Conservation (phyloP, 1,139 yeast genomes). For the Saccharomycopsis hybrid region DNA sequence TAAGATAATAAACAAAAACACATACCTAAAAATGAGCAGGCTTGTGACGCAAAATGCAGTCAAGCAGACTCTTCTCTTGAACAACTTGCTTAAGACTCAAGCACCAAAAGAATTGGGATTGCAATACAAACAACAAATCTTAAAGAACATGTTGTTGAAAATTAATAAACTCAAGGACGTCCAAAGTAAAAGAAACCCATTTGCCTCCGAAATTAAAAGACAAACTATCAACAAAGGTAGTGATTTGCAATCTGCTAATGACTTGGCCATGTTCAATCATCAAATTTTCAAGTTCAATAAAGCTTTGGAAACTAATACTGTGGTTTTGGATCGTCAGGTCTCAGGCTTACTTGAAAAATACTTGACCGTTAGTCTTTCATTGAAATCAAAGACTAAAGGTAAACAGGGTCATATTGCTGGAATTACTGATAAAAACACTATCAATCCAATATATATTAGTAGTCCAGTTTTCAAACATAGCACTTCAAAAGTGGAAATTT, state of each 20-base stretch:
- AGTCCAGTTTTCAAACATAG: slow-evolving; percentile 16
- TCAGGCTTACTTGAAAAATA: slow-evolving; percentile 12
- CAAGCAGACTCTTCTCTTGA: slow-evolving; percentile 12
- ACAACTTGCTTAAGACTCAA: slow-evolving; percentile 9
- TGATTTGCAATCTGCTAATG: slow-evolving; percentile 16
- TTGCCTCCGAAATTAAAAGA: slow-evolving; percentile 5
- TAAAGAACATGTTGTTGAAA: slow-evolving; percentile 15
- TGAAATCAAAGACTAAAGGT: neutral
- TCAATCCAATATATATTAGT: slow-evolving; percentile 15
- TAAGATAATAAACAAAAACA: no score
- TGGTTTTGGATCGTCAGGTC: slow-evolving; percentile 15
- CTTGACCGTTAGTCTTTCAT: slow-evolving; percentile 10
- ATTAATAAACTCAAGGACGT: slow-evolving; percentile 12
- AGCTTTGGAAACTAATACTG: slow-evolving; percentile 14
- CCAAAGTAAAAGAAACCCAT: slow-evolving; percentile 2
- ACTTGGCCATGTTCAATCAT: slow-evolving; percentile 15
- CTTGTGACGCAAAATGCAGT: no score
- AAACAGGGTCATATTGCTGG: neutral
- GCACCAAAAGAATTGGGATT: slow-evolving; percentile 3
- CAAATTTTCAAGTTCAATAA: slow-evolving; percentile 19
- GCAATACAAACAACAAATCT: slow-evolving; percentile 11
- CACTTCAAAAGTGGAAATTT: slow-evolving; percentile 13
- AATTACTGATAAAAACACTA: slow-evolving; percentile 6
- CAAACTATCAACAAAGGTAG: slow-evolving; percentile 16
- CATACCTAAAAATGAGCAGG: no score